These are phyloP conservation scores for Leccinum fallax DNA, from an alignment of 1,284 basidiomycete species.

Conservation along the genomic window DNA sequence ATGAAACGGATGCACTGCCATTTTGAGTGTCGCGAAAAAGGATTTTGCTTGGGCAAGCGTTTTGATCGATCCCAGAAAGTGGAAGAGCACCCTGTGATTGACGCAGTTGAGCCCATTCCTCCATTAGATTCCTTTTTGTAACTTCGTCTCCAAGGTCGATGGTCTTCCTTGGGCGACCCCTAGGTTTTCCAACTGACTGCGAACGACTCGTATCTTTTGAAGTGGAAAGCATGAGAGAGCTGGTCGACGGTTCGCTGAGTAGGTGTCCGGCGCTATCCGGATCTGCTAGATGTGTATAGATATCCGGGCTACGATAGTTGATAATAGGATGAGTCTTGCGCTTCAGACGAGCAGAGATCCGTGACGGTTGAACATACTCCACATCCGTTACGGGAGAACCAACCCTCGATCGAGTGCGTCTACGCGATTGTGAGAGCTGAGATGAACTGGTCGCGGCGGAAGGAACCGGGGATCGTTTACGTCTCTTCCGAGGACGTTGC, in stretches of 20 bases:
- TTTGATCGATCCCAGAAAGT: conserved; percentile 12
- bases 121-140: conserved; percentile 26
- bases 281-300: conserved; percentile 32
- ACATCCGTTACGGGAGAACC: conserved; percentile 19
- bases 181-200: conserved; percentile 12
- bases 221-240: conserved; percentile 7
- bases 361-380: conserved; percentile 10
- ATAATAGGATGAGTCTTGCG: conserved; percentile 23
- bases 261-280: conserved; percentile 13
- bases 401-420: conserved; percentile 20
- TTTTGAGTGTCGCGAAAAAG: neutral
- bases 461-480: conserved; percentile 25
- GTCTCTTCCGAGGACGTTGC: conserved; percentile 24
- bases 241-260: conserved; percentile 10
- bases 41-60: neutral
- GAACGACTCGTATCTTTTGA: conserved; percentile 2
- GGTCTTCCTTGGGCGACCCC: conserved; percentile 18
- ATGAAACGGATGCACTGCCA: conserved; percentile 2
- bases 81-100: conserved; percentile 29
- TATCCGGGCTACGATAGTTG: conserved; percentile 22
- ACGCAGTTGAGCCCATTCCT: conserved; percentile 35
- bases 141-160: conserved; percentile 25
- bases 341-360: conserved; percentile 25
- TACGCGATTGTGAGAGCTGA: conserved; percentile 11
- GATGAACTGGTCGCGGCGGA: conserved; percentile 14